Percentiles rank a stretch among this genome's conserved stretches.
Conservation (phyloP, 2,329 filamentous ascomycete genomes). For the Orbilia oligospora region DNA sequence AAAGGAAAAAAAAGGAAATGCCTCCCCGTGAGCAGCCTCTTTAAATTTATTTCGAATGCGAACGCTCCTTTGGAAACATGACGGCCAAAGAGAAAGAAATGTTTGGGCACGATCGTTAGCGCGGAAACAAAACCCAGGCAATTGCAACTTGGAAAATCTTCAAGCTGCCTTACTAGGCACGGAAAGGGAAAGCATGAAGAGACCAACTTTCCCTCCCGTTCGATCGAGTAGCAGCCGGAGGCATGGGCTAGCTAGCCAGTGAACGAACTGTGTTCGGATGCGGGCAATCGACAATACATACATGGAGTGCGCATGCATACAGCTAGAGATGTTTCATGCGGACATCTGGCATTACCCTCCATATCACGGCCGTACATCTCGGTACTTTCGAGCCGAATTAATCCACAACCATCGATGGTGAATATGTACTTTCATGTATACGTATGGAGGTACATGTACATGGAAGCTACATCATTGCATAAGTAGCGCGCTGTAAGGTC, state of each 20-base stretch:
- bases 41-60: background rate
- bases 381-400: conserved; percentile 26
- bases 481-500: background rate
- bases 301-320: conserved; percentile 16
- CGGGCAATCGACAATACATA: conserved; percentile 31
- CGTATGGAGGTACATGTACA: background rate
- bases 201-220: conserved; percentile 31
- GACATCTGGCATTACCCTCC: conserved; percentile 53
- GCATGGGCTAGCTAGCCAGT: conserved; percentile 5
- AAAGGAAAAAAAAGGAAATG: background rate
- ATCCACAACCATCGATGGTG: conserved; percentile 4
- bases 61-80: background rate
- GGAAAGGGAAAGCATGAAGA: conserved; percentile 7
- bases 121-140: conserved; percentile 23
- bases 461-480: conserved; percentile 1
- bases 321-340: conserved; percentile 45
- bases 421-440: conserved; percentile 14
- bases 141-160: conserved; percentile 14
- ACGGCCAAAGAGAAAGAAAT: background rate
- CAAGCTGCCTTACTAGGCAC: conserved; percentile 57
- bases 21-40: background rate
- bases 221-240: background rate
- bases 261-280: background rate
- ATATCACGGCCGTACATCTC: conserved; percentile 41
- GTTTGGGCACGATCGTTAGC: background rate